These are phyloP conservation scores for Talaromyces pinophilus DNA, from an alignment of 2,329 filamentous ascomycete genomes.

Conservation along the genomic window DNA sequence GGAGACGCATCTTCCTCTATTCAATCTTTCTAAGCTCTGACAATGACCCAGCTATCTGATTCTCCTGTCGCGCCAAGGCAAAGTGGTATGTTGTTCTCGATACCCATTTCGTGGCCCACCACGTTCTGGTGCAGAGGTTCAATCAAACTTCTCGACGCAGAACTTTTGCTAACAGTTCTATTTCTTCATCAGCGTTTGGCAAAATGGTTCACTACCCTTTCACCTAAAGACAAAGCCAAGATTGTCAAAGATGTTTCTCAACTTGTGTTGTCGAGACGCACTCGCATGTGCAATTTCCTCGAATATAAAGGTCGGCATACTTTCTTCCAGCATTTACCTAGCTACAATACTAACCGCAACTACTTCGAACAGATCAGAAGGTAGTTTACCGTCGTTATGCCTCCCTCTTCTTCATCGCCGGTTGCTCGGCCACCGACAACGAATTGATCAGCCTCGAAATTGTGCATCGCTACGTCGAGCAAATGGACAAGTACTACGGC, in stretches of 20 bases:
- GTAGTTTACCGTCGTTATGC: constrained; percentile 98
- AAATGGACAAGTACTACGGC: constrained; percentile 99
- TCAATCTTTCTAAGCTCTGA: constrained; percentile 26
- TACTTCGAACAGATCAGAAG: constrained; percentile 73
- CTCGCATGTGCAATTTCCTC: constrained; percentile 99
- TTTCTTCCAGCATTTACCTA: not conserved
- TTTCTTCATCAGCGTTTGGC: constrained; percentile 74
- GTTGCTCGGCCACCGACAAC: constrained; percentile 95
- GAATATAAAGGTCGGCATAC: constrained; percentile 84
- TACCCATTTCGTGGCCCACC: constrained; percentile 50
- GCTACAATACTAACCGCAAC: constrained; percentile 16
- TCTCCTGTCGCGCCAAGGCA: constrained; percentile 95
- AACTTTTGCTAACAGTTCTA: constrained; percentile 40
- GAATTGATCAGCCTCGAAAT: constrained; percentile 98
- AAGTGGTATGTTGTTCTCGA: constrained; percentile 69
- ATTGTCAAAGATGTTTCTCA: constrained; percentile 99
- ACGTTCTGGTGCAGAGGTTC: constrained; percentile 25
- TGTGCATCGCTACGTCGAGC: constrained; percentile 98
- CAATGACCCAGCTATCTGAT: constrained; percentile 78
- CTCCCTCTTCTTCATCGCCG: constrained; percentile 98
- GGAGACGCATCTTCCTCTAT: not conserved
- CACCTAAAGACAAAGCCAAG: constrained; percentile 98
- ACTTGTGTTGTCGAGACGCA: constrained; percentile 90
- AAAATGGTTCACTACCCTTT: constrained; percentile 99
- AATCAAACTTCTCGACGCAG: constrained; percentile 27